These are phyloP conservation scores for Chlorella sp. DNA, from an alignment of 139 green algal genomes.

Conservation along the genomic window DNA sequence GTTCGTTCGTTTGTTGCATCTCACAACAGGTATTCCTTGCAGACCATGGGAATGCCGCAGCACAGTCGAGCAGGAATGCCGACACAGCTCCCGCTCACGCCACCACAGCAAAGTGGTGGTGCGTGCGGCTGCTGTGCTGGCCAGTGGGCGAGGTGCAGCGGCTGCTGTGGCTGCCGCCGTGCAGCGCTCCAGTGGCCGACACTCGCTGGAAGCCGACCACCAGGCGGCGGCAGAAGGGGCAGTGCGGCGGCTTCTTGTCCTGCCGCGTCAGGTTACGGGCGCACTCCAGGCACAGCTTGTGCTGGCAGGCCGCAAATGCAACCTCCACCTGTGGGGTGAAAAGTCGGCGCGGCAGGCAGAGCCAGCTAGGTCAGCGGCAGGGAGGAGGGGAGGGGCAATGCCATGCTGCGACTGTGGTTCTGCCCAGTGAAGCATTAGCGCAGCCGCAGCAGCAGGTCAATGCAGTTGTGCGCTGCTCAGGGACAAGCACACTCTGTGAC, in stretches of 20 bases:
- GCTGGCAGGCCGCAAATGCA: slow-evolving; percentile 56
- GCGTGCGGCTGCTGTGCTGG: too few species aligned
- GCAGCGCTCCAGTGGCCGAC: background rate
- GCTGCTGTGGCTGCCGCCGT: background rate
- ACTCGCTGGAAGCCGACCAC: slow-evolving; percentile 38
- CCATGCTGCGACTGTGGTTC: too few species aligned
- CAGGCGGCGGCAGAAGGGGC: slow-evolving; percentile 68
- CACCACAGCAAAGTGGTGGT: too few species aligned
- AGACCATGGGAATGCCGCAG: too few species aligned
- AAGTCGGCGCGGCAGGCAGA: background rate
- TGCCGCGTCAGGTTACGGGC: slow-evolving; percentile 56
- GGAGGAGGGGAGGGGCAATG: too few species aligned
- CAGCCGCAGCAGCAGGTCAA: too few species aligned
- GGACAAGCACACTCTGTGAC: too few species aligned
- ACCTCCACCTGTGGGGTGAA: slow-evolving; percentile 43
- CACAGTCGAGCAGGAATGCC: too few species aligned
- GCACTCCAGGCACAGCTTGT: slow-evolving; percentile 62
- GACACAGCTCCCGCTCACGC: too few species aligned
- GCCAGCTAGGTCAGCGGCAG: background rate
- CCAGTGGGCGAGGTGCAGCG: background rate
- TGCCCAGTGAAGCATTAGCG: too few species aligned
- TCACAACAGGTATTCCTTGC: too few species aligned
- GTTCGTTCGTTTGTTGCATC: background rate
- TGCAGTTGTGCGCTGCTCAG: too few species aligned
- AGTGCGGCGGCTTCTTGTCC: slow-evolving; percentile 67